Conservation (phyloP, 257 asterid species). For the Solanum habrochaites region DNA sequence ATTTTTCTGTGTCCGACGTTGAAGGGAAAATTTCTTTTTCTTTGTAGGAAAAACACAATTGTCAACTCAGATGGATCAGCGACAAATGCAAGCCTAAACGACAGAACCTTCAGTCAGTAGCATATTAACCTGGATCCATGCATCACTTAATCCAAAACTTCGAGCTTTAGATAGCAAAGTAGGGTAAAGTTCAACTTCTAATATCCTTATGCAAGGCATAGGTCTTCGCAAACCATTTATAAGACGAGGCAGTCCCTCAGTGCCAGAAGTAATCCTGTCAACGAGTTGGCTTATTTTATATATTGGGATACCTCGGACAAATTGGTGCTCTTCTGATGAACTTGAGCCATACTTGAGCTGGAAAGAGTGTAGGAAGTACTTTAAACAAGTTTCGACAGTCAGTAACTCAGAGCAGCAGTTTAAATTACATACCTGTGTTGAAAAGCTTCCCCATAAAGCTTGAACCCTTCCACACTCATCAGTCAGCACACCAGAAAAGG, state of each 20-base stretch:
- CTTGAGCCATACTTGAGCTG: slow-evolving; percentile 83
- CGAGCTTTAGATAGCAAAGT: slow-evolving; percentile 98
- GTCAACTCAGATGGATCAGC: not conserved
- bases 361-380: slow-evolving; percentile 8
- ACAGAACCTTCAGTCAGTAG: not conserved
- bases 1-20: not conserved
- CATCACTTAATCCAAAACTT: slow-evolving; percentile 88
- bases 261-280: slow-evolving; percentile 51
- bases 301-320: slow-evolving; percentile 93
- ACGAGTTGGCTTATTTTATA: slow-evolving; percentile 65
- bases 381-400: not conserved
- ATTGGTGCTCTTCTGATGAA: slow-evolving; percentile 95
- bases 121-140: slow-evolving; percentile 83
- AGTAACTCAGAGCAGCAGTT: slow-evolving; percentile 3
- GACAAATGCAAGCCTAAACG: not conserved
- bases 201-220: slow-evolving; percentile 77
- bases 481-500: slow-evolving; percentile 91
- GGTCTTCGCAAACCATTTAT: slow-evolving; percentile 81
- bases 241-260: slow-evolving; percentile 54
- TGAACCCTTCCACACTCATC: slow-evolving; percentile 92
- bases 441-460: slow-evolving; percentile 98
- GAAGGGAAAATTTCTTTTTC: too few relatives aligned
- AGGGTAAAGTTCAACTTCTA: slow-evolving; percentile 96
- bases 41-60: not conserved
- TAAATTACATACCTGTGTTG: slow-evolving; percentile 64